Evolutionary conservation across 2,329 filamentous ascomycete species (phyloP), one percentile per base, ranked within the genome.

Genomic region (Calonectria ilicicola): DNA sequence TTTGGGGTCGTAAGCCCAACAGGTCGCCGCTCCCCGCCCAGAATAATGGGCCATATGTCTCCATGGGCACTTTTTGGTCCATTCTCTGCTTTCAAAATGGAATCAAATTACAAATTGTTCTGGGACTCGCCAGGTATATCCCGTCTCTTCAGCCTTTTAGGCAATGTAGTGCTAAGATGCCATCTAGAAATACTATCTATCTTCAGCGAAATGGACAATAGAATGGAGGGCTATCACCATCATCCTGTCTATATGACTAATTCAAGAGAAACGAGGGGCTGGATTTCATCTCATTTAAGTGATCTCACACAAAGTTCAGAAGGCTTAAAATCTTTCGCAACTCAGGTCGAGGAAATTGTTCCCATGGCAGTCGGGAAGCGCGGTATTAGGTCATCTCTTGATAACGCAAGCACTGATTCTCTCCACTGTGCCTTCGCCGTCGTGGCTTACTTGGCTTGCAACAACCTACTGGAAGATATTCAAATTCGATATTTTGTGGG

Each of bases 21-120:
- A 10, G 32, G 32, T 35, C 32, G 32, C 8, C 17, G 5, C 9
- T 46, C 42, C 19, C 42, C 19, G 21, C 1, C 21, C 19, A 9
- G 7, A 2, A 6, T 7, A 7, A 10, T 9, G 5, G 6, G n/a
- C n/a, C 1, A 9, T n/a, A 3, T n/a, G 9, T 4, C 8, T 10
- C 6, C n/a, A n/a, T 10, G 19, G 2, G 19, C 9, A 21, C 8
- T 10, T 21, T 21, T n/a, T 10, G 9, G 8, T 10, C 19, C n/a
- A n/a, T 46, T 46, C 21, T 10, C 5, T 2, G 8, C 9, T 46
- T 10, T 8, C 6, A 9, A 10, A 10, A n/a, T n/a, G 8, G 21
- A 10, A 21, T 9, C 17, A 21, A 35, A 12, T 10, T 46, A 46
- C n/a, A n/a, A 46, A 10, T 21, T 46, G 19, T 46, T 46, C 8